phyloP scores from a whole-genome alignment of 2,329 filamentous ascomycete species.

The Ceratocystis cacaofunesta region DNA sequence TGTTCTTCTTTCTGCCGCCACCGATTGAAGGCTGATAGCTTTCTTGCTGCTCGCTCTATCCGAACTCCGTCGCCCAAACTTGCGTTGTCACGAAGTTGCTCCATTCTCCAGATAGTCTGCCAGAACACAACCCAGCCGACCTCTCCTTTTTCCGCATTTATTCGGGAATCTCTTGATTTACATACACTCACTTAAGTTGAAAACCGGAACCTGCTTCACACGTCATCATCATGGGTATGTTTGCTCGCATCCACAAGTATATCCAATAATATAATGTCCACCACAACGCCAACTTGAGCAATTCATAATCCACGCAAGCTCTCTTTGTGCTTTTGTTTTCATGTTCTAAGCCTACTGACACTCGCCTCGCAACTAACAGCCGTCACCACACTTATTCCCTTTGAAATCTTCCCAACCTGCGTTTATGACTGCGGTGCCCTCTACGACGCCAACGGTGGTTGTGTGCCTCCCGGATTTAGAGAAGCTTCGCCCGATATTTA shows the following conservation, averaged over 20 bases:
- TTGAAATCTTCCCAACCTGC: constrained; percentile 45
- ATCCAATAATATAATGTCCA: neutral
- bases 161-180: neutral
- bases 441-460: constrained; percentile 56
- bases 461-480: constrained; percentile 38
- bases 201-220: neutral
- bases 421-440: constrained; percentile 44
- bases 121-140: neutral
- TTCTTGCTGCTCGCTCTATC: neutral
- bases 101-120: neutral
- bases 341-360: neutral
- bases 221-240: constrained; percentile 12
- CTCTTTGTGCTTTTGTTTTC: neutral
- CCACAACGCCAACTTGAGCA: neutral
- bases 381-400: constrained; percentile 41
- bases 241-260: neutral
- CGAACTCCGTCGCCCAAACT: neutral
- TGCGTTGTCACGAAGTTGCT: neutral
- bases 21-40: neutral
- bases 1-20: neutral
- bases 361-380: neutral
- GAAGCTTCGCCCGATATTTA: constrained; percentile 35
- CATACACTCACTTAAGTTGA: neutral
- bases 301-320: too few relatives aligned
- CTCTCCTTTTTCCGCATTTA: neutral